A percentile compares a stretch with the other conserved stretches of the same genome.
These are phyloP conservation scores for Pinus taeda DNA, from an alignment of 75 land plant genomes.

Conservation along the genomic window DNA sequence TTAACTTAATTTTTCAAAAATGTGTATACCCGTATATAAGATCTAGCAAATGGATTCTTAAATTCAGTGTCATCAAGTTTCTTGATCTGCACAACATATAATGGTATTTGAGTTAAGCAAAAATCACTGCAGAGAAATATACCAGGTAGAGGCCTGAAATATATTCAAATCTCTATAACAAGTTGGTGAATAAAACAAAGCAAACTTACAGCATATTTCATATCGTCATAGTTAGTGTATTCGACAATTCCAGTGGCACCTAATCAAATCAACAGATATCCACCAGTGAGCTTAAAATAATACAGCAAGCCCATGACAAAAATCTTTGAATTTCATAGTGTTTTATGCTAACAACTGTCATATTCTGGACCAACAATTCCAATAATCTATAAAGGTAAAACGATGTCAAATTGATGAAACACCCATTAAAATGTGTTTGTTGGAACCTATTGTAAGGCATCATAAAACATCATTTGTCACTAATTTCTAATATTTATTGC, in stretches of 20 bases:
- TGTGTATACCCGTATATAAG: slow-evolving; percentile 33
- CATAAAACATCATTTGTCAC: no score
- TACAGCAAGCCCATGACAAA: no score
- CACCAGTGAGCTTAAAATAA: neutral
- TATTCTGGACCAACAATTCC: no score
- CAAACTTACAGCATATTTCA: slow-evolving; percentile 89
- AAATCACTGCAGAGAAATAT: neutral
- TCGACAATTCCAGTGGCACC: slow-evolving; percentile 91
- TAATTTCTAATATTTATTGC: no score
- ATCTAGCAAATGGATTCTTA: slow-evolving; percentile 47
- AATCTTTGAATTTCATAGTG: no score
- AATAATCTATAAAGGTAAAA: no score
- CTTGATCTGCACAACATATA: slow-evolving; percentile 20
- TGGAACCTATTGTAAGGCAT: no score
- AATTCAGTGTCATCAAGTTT: slow-evolving; percentile 47
- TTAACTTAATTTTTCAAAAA: neutral
- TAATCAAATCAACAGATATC: slow-evolving; percentile 13
- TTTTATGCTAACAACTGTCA: no score
- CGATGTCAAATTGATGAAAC: no score
- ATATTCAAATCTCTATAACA: neutral
- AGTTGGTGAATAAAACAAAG: neutral
- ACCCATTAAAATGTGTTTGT: no score
- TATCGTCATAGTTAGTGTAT: slow-evolving; percentile 90
- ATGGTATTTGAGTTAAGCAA: neutral
- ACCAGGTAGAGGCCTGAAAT: slow-evolving; percentile 3